Evolutionary conservation across 805 yeast species (phyloP), one percentile per base, ranked within the genome.

Genomic region (Wickerhamomyces rabaulensis): DNA sequence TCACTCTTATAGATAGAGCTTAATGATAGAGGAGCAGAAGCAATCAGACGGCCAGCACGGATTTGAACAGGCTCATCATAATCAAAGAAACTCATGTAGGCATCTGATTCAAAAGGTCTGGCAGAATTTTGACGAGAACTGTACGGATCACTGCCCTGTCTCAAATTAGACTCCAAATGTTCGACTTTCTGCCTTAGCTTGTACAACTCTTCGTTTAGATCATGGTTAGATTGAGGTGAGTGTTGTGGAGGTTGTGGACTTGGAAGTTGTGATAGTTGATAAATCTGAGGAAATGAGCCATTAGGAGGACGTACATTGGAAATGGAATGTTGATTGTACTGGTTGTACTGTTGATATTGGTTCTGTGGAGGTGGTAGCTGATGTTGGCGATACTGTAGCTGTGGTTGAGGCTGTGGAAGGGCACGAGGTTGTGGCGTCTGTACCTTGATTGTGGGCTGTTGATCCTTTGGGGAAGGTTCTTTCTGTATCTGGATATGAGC

Each of bases 11-110:
- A 41, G 16, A 65, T 37, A 1, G 68, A 54, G 3, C 51, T 50
- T 20, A 59, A 52, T 19, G 67, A 62, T 29, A 67, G 43, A 2
- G 71, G 69, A 3, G 67, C 70, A 9, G 57, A 52, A 3, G 64
- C 61, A 27, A 60, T 55, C 10, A 66, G 53, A 39, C 70, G 52
- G 5, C 68, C 66, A 23, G 62, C 63, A 43, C 66, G 58, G 15
- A 64, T 53, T 17, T 50, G 50, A 2, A 63, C 58, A 9, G 67
- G 61, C 26, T 61, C 63, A 13, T 50, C 52, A 33, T 55, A 55
- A 38, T 59, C 64, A 42, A 62, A 61, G 50, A 66, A 66, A 16
- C 58, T 60, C 56, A 66, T 59, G 21, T 48, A 48, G 9, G 37
- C 22, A 10, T 33, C 36, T 17, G 36, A 9, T 16, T 33, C 36